Evolutionary conservation across 2,329 filamentous ascomycete genomes (phyloP).

Genomic region (Paracamarosporium sp.): DNA sequence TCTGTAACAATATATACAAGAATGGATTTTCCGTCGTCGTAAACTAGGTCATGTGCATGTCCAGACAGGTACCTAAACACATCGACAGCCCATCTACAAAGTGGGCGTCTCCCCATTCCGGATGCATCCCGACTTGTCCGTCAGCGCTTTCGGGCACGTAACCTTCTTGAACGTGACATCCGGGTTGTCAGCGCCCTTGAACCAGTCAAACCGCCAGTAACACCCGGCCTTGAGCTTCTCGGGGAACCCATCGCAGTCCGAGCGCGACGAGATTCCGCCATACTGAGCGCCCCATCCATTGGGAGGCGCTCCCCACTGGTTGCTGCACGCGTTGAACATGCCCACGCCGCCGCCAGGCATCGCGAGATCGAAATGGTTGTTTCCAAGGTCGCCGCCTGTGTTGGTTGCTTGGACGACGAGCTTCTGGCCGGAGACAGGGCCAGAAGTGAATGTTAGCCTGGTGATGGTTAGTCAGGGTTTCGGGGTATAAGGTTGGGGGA

Average conservation of each 20-base stretch:
- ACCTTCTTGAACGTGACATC: conserved; percentile 41
- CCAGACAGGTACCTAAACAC: no score
- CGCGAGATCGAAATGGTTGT: conserved; percentile 47
- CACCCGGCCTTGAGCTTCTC: conserved; percentile 44
- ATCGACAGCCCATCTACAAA: neutral
- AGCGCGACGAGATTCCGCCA: conserved; percentile 39
- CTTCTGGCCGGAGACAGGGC: conserved; percentile 63
- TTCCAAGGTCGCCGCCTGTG: conserved; percentile 55
- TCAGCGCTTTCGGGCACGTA: conserved; percentile 41
- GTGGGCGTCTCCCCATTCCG: conserved; percentile 23
- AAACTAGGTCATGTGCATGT: no score
- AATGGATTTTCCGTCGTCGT: no score
- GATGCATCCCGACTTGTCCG: conserved; percentile 38
- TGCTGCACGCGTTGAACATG: conserved; percentile 43
- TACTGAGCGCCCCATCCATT: conserved; percentile 44
- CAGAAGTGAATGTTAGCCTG: conserved; percentile 64
- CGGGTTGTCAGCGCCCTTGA: conserved; percentile 41
- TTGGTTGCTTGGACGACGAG: conserved; percentile 71
- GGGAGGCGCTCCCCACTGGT: conserved; percentile 40
- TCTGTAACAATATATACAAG: no score
- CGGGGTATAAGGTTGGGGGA: neutral
- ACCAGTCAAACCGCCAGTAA: conserved; percentile 48
- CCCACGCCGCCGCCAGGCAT: conserved; percentile 47
- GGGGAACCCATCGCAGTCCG: conserved; percentile 42
- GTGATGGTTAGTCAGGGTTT: conserved; percentile 5